Evolutionary conservation across 257 asterid genomes (phyloP), one percentile per base, ranked within the genome.

Genomic region (Mitragyna speciosa): DNA sequence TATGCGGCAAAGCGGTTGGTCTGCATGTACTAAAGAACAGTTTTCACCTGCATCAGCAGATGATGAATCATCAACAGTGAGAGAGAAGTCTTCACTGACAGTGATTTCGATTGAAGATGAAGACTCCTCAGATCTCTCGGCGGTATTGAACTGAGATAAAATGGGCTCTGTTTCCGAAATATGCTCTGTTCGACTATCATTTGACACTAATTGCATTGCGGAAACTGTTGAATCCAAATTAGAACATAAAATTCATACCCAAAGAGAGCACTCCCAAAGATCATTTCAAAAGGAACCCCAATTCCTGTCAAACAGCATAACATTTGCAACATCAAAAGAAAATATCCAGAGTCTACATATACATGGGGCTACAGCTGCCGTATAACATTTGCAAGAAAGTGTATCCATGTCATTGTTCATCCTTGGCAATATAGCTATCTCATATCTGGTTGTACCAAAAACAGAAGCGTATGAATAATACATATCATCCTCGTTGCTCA

Each of bases 1-100:
- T 86, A 96, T 96, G 86, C 99, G 97, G 81, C 99, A 96, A 58
- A 91, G 96, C 51, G 95, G 93, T 81, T 88, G 98, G 83, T 96
- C 99, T 11, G 87, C 65, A 56, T 88, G 84, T 41, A 93, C 93
- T 76, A 93, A 86, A 72, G 85, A 86, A 66, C 84, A 79, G 84
- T 78, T 88, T 83, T 89, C 93, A 65, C 86, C 91, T 76, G 81
- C 86, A 77, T 79, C 92, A 64, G 76, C 79, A 88, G 81, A 75
- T 65, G 89, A 80, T 69, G 84, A 83, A 76, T 75, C 89, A 86
- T 77, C 89, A 49, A 81, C 78, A 56, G 90, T 76, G 52, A 77
- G 75, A 82, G 89, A 89, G 79, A 88, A 84, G 82, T 90, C 95
- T 67, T 83, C 92, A 48, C 93, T 88, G 76, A 86, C 88, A 69